Evolutionary conservation across 768 basidiomycete species (phyloP).

Genomic region (Trametes coccinea): DNA sequence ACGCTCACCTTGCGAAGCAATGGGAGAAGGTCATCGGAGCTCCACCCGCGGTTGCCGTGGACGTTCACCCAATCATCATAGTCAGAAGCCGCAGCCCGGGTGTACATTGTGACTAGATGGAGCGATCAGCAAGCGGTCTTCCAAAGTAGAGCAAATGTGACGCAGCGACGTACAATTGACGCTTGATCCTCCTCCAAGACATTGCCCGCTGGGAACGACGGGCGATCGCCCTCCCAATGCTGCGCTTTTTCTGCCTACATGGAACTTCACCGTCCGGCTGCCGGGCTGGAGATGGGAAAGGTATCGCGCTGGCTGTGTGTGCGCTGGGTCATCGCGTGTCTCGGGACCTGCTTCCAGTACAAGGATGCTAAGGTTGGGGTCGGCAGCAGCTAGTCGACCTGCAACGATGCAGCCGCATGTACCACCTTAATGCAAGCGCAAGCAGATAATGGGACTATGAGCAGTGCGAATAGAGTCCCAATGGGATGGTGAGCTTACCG

Average conservation of each 20-base stretch:
- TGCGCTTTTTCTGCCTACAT: constrained; percentile 41
- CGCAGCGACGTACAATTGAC: constrained; percentile 50
- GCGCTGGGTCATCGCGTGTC: constrained; percentile 44
- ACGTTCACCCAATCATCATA: constrained; percentile 62
- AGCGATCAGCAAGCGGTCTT: no score
- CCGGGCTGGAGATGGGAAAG: constrained; percentile 42
- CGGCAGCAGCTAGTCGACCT: constrained; percentile 52
- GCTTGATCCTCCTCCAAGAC: constrained; percentile 61
- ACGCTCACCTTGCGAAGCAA: constrained; percentile 52
- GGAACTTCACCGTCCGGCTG: constrained; percentile 45
- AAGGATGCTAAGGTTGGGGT: constrained; percentile 57
- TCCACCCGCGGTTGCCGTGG: constrained; percentile 61
- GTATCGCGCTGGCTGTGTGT: constrained; percentile 57
- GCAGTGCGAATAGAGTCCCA: no score
- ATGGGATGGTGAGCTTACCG: constrained; percentile 21
- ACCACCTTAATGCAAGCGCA: constrained; percentile 32
- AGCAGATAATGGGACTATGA: background rate
- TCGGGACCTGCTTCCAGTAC: constrained; percentile 60
- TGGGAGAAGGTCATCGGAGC: constrained; percentile 57
- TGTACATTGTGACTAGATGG: constrained; percentile 47
- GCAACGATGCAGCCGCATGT: constrained; percentile 56
- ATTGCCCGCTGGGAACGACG: constrained; percentile 47
- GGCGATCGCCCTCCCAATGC: constrained; percentile 47
- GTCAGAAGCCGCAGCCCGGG: constrained; percentile 61
- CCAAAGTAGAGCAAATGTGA: no score